Evolutionary conservation across 2,329 filamentous ascomycete genomes (phyloP), one percentile per base, ranked within the genome.

Genomic region (Fusarium caatingaense): DNA sequence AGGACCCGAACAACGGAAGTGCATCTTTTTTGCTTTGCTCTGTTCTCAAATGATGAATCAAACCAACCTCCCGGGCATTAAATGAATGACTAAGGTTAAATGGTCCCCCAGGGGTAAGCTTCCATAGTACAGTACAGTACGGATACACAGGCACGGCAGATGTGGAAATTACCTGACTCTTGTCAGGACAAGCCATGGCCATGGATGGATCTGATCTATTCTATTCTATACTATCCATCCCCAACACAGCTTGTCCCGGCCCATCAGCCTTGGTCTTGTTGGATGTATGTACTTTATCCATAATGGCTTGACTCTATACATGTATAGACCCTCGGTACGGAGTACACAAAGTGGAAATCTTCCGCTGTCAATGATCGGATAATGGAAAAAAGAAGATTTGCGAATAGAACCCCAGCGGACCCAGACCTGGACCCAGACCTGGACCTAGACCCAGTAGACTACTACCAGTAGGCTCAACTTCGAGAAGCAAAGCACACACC

Each of bases 91-190:
- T 50, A 56, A 53, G 58, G 46, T 44, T 58, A 21, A 44, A 45
- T 53, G 47, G 45, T 48, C 53, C 63, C 61, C 61, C 46, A 69
- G 65, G 65, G 60, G 60, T 61, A 56, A 49, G 42, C 60, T 56
- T 60, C 59, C 55, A 54, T 63, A 37, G 34, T 28, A 28, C 27
- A 28, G 11, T 28, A 28, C 27, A 28, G 27, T 37, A 37, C 32
- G 32, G 16, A 37, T 37, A 37, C 32, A 37, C 16, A 37, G 58
- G 59, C 48, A 54, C 59, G 60, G 66, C 50, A 68, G 30, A 50
- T 68, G 66, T 69, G 66, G 66, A 68, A 66, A 68, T 68, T 69
- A 48, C 54, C 42, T 64, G 65, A 55, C 49, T 61, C 64, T 58
- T 64, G 60, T 64, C 45, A 64, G 45, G 50, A 56, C 23, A 37